Conservation (phyloP, 1,139 yeast species). For the Candida albicans region DNA sequence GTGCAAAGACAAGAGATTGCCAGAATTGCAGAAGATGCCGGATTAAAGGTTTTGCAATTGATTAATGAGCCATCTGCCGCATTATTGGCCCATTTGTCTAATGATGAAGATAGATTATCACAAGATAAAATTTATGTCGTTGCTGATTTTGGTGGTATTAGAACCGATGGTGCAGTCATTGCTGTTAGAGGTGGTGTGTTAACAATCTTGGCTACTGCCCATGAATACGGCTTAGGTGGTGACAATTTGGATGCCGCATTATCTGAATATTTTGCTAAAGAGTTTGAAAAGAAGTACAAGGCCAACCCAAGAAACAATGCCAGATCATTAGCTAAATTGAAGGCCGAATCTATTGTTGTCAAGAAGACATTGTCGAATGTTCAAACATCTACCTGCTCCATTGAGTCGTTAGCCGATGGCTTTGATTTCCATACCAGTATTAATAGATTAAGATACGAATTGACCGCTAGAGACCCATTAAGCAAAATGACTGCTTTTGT, state of each 20-base stretch:
- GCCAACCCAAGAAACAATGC: constrained; percentile 78
- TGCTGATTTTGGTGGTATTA: constrained; percentile 95
- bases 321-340: constrained; percentile 86
- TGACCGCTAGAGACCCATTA: constrained; percentile 78
- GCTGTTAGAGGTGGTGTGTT: constrained; percentile 92
- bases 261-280: constrained; percentile 84
- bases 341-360: constrained; percentile 78
- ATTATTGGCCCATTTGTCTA: constrained; percentile 68
- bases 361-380: constrained; percentile 94
- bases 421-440: constrained; percentile 89
- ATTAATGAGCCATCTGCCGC: constrained; percentile 95
- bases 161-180: constrained; percentile 94
- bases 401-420: constrained; percentile 94
- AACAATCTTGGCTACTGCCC: constrained; percentile 85
- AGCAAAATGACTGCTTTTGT: constrained; percentile 75
- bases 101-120: constrained; percentile 53
- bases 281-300: constrained; percentile 85
- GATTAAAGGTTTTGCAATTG: constrained; percentile 78
- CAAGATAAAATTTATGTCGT: constrained; percentile 85
- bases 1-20: constrained; percentile 67
- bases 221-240: constrained; percentile 86
- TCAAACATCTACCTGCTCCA: constrained; percentile 84
- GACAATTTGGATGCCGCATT: constrained; percentile 77
- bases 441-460: constrained; percentile 92
- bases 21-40: constrained; percentile 67